These are phyloP conservation scores for Diaporthe vaccinii DNA, from an alignment of 2,329 filamentous ascomycete genomes.

Conservation along the genomic window DNA sequence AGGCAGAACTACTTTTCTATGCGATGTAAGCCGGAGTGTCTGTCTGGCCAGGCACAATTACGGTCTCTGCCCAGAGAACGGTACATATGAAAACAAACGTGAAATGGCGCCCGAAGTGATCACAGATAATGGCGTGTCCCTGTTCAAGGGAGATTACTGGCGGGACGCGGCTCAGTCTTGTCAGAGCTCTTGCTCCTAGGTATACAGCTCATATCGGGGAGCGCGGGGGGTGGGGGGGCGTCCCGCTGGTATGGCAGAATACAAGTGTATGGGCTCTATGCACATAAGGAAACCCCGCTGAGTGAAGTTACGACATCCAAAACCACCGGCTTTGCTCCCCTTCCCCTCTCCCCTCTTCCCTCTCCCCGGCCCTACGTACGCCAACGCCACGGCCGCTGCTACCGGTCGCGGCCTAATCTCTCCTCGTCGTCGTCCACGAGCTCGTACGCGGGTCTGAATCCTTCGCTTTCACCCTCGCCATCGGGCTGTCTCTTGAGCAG, in stretches of 20 bases:
- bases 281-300: constrained; percentile 8
- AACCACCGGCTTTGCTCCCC: background rate
- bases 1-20: background rate
- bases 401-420: constrained; percentile 78
- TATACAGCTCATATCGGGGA: background rate
- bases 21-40: background rate
- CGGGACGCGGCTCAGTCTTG: background rate
- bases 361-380: background rate
- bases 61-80: background rate
- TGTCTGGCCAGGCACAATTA: background rate
- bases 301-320: constrained; percentile 12
- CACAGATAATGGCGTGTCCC: background rate
- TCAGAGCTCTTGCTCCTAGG: background rate
- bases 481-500: constrained; percentile 64
- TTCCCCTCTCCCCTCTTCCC: background rate
- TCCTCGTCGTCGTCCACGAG: constrained; percentile 82
- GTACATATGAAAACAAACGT: background rate
- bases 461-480: constrained; percentile 50
- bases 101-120: too few relatives aligned
- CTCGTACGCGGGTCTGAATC: constrained; percentile 81
- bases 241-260: background rate
- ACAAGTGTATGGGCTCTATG: constrained; percentile 17
- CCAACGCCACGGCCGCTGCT: constrained; percentile 26
- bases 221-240: background rate
- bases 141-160: background rate